Percentiles rank a stretch among this genome's conserved stretches.
Conservation (phyloP, 345 rosid species). For the Lumnitzera racemosa region DNA sequence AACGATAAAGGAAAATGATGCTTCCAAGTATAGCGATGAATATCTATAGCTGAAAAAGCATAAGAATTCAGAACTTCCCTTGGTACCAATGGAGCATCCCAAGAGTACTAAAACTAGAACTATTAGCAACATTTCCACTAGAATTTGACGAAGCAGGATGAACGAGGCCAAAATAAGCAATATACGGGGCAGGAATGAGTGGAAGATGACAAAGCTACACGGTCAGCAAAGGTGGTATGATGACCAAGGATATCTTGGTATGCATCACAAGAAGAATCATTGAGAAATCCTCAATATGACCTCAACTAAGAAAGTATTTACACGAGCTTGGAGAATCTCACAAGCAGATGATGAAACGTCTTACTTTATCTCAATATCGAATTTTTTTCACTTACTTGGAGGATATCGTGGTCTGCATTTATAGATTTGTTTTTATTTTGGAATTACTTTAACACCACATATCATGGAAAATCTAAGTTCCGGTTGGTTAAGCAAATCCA, state of each 20-base stretch:
- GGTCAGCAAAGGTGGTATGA: conserved; percentile 63
- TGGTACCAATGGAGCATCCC: conserved; percentile 70
- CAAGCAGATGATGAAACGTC: conserved; percentile 74
- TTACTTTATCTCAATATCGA: too few relatives aligned
- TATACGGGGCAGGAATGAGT: conserved; percentile 85
- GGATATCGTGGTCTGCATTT: too few relatives aligned
- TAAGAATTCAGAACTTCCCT: conserved; percentile 67
- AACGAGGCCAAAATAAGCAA: conserved; percentile 67
- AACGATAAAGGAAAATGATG: conserved; percentile 10
- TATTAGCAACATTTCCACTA: conserved; percentile 57
- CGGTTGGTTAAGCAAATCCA: too few relatives aligned
- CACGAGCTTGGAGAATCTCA: conserved; percentile 32
- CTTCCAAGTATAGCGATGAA: conserved; percentile 58
- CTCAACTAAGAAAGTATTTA: conserved; percentile 2
- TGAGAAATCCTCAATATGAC: conserved; percentile 2
- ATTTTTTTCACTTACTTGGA: too few relatives aligned
- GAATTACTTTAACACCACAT: too few relatives aligned
- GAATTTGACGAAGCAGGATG: conserved; percentile 75
- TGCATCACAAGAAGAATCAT: conserved; percentile 28
- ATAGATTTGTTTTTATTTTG: too few relatives aligned
- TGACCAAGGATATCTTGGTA: conserved; percentile 78
- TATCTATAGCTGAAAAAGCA: conserved; percentile 62
- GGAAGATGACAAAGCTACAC: conserved; percentile 60
- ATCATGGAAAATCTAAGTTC: too few relatives aligned
- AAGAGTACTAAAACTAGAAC: conserved; percentile 57